Conservation (phyloP, 768 basidiomycete genomes). For the Fistulinella prunicolor region DNA sequence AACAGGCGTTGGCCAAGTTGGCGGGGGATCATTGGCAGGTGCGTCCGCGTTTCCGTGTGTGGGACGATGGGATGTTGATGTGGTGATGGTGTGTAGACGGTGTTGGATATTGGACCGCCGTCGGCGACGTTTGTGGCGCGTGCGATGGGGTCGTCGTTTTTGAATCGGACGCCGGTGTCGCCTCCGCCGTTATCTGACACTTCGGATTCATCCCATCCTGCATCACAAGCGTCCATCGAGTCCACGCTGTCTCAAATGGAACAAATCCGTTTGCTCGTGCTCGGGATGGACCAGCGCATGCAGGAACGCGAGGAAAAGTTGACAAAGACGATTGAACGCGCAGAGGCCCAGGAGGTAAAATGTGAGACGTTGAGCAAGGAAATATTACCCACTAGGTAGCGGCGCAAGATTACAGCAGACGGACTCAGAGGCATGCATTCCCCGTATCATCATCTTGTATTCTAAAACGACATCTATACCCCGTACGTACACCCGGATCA, state of each 20-base stretch:
- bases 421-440: conserved; percentile 10
- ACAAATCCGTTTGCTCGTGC: conserved; percentile 61
- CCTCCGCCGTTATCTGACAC: conserved; percentile 16
- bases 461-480: conserved; percentile 18
- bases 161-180: conserved; percentile 22
- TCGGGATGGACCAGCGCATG: conserved; percentile 75
- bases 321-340: conserved; percentile 54
- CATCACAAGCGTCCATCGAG: conserved; percentile 31
- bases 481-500: conserved; percentile 2
- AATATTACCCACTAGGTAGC: conserved; percentile 23
- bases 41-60: conserved; percentile 9
- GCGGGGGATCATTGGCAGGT: conserved; percentile 87
- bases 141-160: conserved; percentile 26
- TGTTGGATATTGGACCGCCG: conserved; percentile 37
- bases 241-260: conserved; percentile 60
- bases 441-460: conserved; percentile 21
- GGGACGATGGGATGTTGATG: neutral
- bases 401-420: conserved; percentile 3
- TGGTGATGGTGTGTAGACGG: conserved; percentile 14
- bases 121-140: conserved; percentile 30
- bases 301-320: conserved; percentile 62
- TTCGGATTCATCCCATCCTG: conserved; percentile 9
- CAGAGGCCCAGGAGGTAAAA: conserved; percentile 54
- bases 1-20: conserved; percentile 64
- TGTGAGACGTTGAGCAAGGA: conserved; percentile 51